Conservation (phyloP, 2,329 filamentous ascomycete species). For the Phymatotrichopsis omnivora region DNA sequence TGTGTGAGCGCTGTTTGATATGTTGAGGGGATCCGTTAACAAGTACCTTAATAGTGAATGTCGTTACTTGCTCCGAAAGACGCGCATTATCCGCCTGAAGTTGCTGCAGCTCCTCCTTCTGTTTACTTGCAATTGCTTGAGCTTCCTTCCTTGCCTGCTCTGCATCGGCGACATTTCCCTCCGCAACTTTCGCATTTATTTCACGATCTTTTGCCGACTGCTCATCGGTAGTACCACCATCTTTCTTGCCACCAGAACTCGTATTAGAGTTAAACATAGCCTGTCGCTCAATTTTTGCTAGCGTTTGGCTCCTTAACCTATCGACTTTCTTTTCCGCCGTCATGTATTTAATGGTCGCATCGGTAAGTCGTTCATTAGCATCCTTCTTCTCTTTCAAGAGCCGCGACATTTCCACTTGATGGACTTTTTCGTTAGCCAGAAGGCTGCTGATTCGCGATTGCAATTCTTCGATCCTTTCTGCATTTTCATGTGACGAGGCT, state of each 20-base stretch:
- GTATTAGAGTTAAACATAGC: slow-evolving; percentile 59
- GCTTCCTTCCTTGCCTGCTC: slow-evolving; percentile 70
- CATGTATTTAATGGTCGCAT: slow-evolving; percentile 81
- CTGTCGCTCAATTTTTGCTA: slow-evolving; percentile 85
- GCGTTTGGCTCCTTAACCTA: slow-evolving; percentile 74
- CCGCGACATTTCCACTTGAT: slow-evolving; percentile 64
- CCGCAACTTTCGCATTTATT: slow-evolving; percentile 46
- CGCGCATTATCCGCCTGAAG: slow-evolving; percentile 66
- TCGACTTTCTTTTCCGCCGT: slow-evolving; percentile 93
- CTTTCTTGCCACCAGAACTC: slow-evolving; percentile 42
- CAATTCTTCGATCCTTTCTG: slow-evolving; percentile 47
- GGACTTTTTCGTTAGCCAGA: slow-evolving; percentile 71
- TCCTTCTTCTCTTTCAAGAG: slow-evolving; percentile 70
- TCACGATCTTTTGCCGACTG: slow-evolving; percentile 48
- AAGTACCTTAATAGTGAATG: slow-evolving; percentile 43
- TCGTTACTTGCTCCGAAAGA: slow-evolving; percentile 67
- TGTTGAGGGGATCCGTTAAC: slow-evolving; percentile 29
- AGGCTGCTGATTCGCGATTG: slow-evolving; percentile 66
- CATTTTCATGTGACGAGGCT: slow-evolving; percentile 52
- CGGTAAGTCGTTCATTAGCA: slow-evolving; percentile 75
- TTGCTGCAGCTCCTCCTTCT: slow-evolving; percentile 78
- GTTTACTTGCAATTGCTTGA: slow-evolving; percentile 63
- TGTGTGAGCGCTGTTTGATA: slow-evolving; percentile 38
- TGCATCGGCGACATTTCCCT: slow-evolving; percentile 52
- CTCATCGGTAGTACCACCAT: slow-evolving; percentile 35